phyloP scores from a whole-genome alignment of 208 protist genomes.

The Tritrichomonas foetus region DNA sequence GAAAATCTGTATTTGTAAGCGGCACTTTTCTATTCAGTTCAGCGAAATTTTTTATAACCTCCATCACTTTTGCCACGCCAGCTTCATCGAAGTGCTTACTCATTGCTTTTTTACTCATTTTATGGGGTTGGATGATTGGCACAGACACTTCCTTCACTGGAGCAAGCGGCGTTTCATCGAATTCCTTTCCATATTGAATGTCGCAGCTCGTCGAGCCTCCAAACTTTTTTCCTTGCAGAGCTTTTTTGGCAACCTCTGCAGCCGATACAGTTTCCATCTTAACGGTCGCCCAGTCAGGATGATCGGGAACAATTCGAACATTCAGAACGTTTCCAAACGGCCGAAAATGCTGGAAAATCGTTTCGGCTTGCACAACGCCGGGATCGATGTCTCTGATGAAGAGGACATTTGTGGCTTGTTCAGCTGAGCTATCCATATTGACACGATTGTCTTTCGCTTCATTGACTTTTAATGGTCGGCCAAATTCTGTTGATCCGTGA shows the following conservation, averaged over 20 bases:
- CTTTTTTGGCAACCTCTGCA: not conserved
- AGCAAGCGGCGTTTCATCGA: not conserved
- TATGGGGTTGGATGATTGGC: not conserved
- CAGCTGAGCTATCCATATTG: not conserved
- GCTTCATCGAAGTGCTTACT: not conserved
- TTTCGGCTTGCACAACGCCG: not conserved
- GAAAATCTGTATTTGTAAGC: not conserved
- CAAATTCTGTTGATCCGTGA: not conserved
- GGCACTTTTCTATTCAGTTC: not conserved
- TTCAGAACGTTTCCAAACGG: not conserved
- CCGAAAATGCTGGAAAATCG: not conserved
- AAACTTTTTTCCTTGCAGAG: not conserved
- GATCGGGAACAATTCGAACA: not conserved
- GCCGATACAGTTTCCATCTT: not conserved
- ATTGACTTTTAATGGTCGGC: not conserved
- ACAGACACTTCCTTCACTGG: not conserved
- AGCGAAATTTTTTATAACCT: not conserved
- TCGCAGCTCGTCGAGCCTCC: not conserved
- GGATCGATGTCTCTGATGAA: slow-evolving; percentile 14
- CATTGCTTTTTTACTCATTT: not conserved
- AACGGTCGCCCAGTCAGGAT: not conserved
- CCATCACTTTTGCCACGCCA: not conserved
- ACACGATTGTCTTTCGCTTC: not conserved
- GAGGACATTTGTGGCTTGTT: not conserved
- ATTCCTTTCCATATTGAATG: not conserved